These are phyloP conservation scores for Penicillium manginii DNA, from an alignment of 495 filamentous ascomycete species.

Conservation along the genomic window DNA sequence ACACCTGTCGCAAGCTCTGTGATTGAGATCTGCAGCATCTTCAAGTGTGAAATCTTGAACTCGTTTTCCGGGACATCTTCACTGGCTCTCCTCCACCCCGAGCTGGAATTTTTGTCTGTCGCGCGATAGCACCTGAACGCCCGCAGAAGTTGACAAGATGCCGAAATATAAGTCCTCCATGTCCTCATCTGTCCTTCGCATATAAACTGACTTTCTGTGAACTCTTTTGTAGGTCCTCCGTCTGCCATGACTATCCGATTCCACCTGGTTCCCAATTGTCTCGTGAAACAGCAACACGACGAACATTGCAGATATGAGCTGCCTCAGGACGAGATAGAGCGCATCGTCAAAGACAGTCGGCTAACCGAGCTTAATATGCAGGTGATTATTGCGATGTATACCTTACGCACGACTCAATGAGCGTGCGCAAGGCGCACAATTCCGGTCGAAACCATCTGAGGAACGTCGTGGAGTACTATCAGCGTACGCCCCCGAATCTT, in stretches of 20 bases:
- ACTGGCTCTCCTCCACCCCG: conserved; percentile 14
- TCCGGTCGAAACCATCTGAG: conserved; percentile 93
- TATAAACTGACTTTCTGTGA: conserved; percentile 51
- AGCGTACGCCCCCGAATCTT: conserved; percentile 65
- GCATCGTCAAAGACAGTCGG: conserved; percentile 5
- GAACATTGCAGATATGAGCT: conserved; percentile 1
- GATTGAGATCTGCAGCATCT: neutral
- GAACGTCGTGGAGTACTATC: conserved; percentile 98
- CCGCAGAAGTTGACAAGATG: conserved; percentile 55
- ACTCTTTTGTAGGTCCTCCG: conserved; percentile 70
- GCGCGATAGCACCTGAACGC: conserved; percentile 24
- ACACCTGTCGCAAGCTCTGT: conserved; percentile 6
- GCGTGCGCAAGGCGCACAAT: conserved; percentile 98
- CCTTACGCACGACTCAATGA: conserved; percentile 99
- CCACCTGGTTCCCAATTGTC: conserved; percentile 14
- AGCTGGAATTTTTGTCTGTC: conserved; percentile 31
- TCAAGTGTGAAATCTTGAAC: neutral
- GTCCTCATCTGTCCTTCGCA: neutral
- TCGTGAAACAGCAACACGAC: conserved; percentile 10
- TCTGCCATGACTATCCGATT: neutral
- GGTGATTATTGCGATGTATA: conserved; percentile 99
- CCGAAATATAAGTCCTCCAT: conserved; percentile 73
- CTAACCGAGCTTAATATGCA: conserved; percentile 31
- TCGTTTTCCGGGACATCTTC: neutral
- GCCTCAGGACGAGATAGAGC: conserved; percentile 5